Evolutionary conservation across 2,329 filamentous ascomycete species (phyloP), one percentile per base, ranked within the genome.

Genomic region (Sarocladium strictum): DNA sequence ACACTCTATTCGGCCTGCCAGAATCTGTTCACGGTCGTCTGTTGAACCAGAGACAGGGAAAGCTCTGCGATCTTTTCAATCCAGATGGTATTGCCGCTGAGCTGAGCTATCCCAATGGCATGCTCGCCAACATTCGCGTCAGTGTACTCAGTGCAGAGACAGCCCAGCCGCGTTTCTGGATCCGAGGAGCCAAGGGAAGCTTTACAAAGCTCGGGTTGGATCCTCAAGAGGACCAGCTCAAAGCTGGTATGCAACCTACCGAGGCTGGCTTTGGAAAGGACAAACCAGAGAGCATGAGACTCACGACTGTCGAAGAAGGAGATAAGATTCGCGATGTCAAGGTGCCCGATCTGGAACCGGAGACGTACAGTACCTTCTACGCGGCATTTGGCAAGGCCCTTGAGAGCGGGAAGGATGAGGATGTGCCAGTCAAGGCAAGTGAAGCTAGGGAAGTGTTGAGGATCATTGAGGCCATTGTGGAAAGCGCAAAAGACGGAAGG

Each of bases 151-250:
- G 83, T 64, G 80, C 81, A 2, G 88, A 92, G 69, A 74, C 74
- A 23, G 74, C 80, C 58, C 89, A 93, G 72, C 74, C 87, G 56
- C 75, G 89, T 37, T 93, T 85, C 75, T 92, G 89, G 88, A 76
- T 92, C 10, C 76, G 88, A 24, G 89, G 89, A 21, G 81, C 81
- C 17, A 84, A 85, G 69, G 89, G 87, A 1, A 87, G 81, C 64
- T 93, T 86, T 70, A 86, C 81, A 73, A 93, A 92, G 76, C 71
- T 73, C 37, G 75, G 78, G 54, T 75, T 93, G 2, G 89, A 94
- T 65, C 73, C 83, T 1, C 89, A 93, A 69, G 89, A 94, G 71
- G 81, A 85, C 55, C 86, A 90, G 67, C 77, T 92, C 53, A 81
- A 81, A 66, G 75, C 72, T 2, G 88, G 88, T 9, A 68, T 80